phyloP scores from a whole-genome alignment of 108 stramenopile genomes.

The Cyclotella kingstonii region DNA sequence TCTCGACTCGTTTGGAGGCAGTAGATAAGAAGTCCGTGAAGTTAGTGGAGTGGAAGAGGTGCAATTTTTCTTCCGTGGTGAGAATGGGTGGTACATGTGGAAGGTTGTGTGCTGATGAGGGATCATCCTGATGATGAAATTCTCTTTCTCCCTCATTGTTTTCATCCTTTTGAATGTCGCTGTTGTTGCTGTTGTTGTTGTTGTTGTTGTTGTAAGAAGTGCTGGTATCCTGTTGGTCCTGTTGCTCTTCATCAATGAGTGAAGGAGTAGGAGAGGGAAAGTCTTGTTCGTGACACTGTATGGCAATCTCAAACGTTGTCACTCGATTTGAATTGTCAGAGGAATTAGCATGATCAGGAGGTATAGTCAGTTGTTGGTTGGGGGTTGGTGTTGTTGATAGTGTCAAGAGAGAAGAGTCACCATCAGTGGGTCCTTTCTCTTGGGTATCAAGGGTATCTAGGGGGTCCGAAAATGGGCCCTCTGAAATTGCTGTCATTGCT shows the following conservation, averaged over 20 bases:
- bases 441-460: no score
- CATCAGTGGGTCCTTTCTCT: constrained; percentile 6
- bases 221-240: neutral
- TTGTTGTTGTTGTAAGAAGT: constrained; percentile 8
- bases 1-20: constrained; percentile 83
- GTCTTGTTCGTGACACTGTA: constrained; percentile 79
- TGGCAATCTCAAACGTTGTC: constrained; percentile 76
- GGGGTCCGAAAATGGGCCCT: neutral
- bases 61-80: constrained; percentile 61
- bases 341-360: no score
- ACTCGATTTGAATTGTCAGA: no score
- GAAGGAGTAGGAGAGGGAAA: constrained; percentile 63
- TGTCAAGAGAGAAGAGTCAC: constrained; percentile 15
- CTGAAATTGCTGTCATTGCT: neutral
- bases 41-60: constrained; percentile 53
- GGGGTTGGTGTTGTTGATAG: constrained; percentile 8
- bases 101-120: no score
- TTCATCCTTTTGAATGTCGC: neutral
- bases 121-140: no score
- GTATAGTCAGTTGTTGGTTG: constrained; percentile 13
- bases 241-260: constrained; percentile 52
- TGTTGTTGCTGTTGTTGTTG: constrained; percentile 18
- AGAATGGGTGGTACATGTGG: neutral
- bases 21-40: constrained; percentile 73
- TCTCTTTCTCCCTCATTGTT: no score